Percentiles rank a stretch among this genome's conserved stretches.
These are phyloP conservation scores for Gracilaria gracilis DNA, from an alignment of 23 red algal species.

Conservation along the genomic window DNA sequence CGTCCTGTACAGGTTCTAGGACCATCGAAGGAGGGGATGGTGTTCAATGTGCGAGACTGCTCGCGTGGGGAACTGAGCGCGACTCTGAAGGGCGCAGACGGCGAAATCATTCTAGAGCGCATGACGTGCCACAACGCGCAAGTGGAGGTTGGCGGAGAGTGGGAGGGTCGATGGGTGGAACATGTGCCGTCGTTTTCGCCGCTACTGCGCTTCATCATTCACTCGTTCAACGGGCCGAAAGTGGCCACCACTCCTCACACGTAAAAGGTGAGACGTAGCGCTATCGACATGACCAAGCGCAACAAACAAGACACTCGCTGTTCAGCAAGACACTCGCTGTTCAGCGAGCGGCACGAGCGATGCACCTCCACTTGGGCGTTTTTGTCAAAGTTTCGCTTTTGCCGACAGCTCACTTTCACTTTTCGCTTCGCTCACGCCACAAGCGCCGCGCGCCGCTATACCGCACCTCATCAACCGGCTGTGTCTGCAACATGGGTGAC, in stretches of 20 bases:
- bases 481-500: too few relatives aligned
- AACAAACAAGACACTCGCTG: too few relatives aligned
- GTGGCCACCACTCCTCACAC: constrained; percentile 6
- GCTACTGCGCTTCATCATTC: constrained; percentile 25
- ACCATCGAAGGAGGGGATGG: constrained; percentile 52
- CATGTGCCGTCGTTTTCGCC: constrained; percentile 5
- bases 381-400: too few relatives aligned
- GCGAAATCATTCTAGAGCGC: constrained; percentile 32
- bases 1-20: constrained; percentile 38
- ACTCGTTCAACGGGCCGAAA: constrained; percentile 41
- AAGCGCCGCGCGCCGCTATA: neutral
- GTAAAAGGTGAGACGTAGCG: neutral
- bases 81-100: constrained; percentile 5
- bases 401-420: too few relatives aligned
- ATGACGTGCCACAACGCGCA: constrained; percentile 40
- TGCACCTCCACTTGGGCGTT: neutral
- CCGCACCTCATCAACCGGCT: too few relatives aligned
- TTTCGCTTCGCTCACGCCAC: constrained; percentile 24
- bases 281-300: too few relatives aligned
- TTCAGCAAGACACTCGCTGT: neutral
- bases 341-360: neutral
- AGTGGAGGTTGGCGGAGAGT: constrained; percentile 69
- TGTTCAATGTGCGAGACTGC: constrained; percentile 60
- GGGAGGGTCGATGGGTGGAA: constrained; percentile 47
- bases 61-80: constrained; percentile 15